Evolutionary conservation across 2,329 filamentous ascomycete genomes (phyloP).

Genomic region (Bisporella sp.): DNA sequence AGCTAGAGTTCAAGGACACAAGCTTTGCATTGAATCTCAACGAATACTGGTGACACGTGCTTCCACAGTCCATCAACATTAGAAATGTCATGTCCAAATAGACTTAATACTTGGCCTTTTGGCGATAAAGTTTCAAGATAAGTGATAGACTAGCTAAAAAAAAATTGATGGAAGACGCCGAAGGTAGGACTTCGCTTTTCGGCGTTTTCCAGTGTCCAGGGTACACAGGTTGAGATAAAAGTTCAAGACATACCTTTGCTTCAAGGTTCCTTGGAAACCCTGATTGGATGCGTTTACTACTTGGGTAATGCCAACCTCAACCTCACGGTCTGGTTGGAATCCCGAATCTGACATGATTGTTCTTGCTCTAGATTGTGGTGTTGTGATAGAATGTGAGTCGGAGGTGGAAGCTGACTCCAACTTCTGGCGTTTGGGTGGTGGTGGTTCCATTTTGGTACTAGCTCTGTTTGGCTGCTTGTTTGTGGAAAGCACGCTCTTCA

Average conservation of each 20-base stretch:
- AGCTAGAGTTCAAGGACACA: conserved; percentile 4
- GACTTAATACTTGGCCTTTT: not conserved
- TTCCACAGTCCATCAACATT: not conserved
- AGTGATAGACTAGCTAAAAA: not conserved
- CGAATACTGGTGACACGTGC: not conserved
- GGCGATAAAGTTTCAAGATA: not conserved
- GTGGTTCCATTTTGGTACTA: too few relatives aligned
- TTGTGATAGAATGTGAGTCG: too few relatives aligned
- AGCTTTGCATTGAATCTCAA: not conserved
- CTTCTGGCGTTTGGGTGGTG: too few relatives aligned
- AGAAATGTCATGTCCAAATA: not conserved
- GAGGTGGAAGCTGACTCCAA: too few relatives aligned
- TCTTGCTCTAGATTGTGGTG: not conserved
- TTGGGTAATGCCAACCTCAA: conserved; percentile 52
- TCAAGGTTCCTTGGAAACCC: conserved; percentile 58
- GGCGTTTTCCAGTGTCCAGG: too few relatives aligned
- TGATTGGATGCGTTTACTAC: conserved; percentile 50
- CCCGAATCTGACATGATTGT: conserved; percentile 1
- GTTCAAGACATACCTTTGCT: conserved; percentile 47
- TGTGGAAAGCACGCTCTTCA: too few relatives aligned
- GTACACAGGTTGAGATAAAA: not conserved
- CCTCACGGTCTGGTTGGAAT: conserved; percentile 18
- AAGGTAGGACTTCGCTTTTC: too few relatives aligned
- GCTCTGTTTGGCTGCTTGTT: too few relatives aligned
- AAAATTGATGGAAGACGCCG: not conserved